Evolutionary conservation across 495 filamentous ascomycete species (phyloP).

Genomic region (Tuber calosporum): DNA sequence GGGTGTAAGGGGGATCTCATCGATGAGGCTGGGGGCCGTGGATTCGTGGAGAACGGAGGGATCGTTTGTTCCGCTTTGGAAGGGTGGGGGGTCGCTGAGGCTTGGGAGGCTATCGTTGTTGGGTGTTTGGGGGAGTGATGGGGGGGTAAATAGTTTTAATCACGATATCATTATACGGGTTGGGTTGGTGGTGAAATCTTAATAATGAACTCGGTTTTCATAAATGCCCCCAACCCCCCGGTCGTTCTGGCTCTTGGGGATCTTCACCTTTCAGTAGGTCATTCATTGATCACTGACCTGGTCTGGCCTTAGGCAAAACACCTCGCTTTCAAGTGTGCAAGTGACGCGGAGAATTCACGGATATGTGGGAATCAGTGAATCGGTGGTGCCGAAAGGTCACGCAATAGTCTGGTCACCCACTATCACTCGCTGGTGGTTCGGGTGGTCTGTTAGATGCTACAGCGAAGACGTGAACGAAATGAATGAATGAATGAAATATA

Average conservation of each 20-base stretch:
- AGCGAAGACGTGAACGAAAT: too few species aligned
- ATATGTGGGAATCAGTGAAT: not conserved
- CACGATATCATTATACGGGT: too few species aligned
- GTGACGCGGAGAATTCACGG: not conserved
- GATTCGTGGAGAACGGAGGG: not conserved
- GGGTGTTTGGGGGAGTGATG: not conserved
- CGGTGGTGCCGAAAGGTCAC: not conserved
- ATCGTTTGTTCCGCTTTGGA: not conserved
- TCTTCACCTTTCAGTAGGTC: too few species aligned
- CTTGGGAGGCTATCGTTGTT: not conserved
- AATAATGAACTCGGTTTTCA: too few species aligned
- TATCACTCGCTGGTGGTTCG: not conserved
- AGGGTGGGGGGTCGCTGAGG: not conserved
- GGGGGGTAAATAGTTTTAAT: too few species aligned
- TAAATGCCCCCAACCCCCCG: too few species aligned
- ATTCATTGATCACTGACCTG: not conserved
- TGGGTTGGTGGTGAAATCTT: too few species aligned
- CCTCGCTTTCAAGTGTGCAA: not conserved
- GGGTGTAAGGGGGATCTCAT: not conserved
- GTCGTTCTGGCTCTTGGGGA: too few species aligned
- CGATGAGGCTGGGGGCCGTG: not conserved
- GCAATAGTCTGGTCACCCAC: not conserved
- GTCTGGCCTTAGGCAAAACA: too few species aligned
- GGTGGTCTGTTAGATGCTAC: not conserved
- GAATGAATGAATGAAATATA: too few species aligned